phyloP scores from a whole-genome alignment of 1,139 yeast genomes.

The Geotrichum histeridarum region DNA sequence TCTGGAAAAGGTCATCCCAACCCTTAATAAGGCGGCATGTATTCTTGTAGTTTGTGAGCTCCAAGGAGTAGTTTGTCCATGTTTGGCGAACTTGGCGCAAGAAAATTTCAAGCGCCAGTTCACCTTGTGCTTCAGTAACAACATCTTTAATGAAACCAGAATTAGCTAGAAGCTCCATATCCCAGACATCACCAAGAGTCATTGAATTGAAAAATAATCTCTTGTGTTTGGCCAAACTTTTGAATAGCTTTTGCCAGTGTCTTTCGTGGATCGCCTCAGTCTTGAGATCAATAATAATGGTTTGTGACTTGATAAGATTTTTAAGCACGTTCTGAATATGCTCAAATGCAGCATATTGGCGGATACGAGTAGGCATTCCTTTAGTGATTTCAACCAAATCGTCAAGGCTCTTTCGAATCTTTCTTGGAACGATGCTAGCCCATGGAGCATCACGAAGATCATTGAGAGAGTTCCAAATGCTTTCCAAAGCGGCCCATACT shows the following conservation, averaged over 20 bases:
- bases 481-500: constrained; percentile 64
- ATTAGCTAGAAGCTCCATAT: constrained; percentile 48
- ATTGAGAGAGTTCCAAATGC: constrained; percentile 50
- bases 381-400: constrained; percentile 47
- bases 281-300: constrained; percentile 48
- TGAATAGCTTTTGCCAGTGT: constrained; percentile 63
- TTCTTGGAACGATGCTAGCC: constrained; percentile 47
- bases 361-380: constrained; percentile 52
- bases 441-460: constrained; percentile 47
- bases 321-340: constrained; percentile 49
- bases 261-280: constrained; percentile 56
- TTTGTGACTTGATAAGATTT: constrained; percentile 40
- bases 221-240: constrained; percentile 30
- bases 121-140: constrained; percentile 66
- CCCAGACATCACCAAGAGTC: constrained; percentile 60
- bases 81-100: constrained; percentile 43
- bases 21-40: constrained; percentile 57
- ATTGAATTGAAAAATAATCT: constrained; percentile 28
- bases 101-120: constrained; percentile 58
- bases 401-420: constrained; percentile 50
- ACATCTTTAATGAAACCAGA: constrained; percentile 47
- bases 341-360: constrained; percentile 69
- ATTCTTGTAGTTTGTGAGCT: constrained; percentile 51
- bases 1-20: constrained; percentile 62
- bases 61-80: constrained; percentile 46